These are phyloP conservation scores for Arabidopsis arenosa DNA, from an alignment of 345 rosid genomes.

Conservation along the genomic window DNA sequence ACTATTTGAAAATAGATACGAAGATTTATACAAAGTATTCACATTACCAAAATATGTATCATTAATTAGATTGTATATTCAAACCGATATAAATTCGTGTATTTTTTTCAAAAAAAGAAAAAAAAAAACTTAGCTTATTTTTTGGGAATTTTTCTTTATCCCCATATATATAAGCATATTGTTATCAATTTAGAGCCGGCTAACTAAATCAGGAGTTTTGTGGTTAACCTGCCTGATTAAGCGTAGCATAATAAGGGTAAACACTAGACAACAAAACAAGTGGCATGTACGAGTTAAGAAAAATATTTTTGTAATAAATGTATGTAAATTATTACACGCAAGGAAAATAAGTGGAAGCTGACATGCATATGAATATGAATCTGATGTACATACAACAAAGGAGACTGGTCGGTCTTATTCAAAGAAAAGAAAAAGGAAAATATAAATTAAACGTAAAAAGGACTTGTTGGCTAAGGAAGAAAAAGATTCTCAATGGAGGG, in stretches of 20 bases:
- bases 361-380: constrained; percentile 15
- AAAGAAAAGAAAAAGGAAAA: constrained; percentile 2
- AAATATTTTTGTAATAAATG: not conserved
- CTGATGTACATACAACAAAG: constrained; percentile 3
- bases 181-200: not conserved
- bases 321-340: constrained; percentile 27
- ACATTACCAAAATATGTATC: no score
- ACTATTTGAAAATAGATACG: not conserved
- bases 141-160: no score
- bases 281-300: not conserved
- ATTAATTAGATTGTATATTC: no score
- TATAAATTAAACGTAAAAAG: constrained; percentile 11
- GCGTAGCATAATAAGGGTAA: not conserved
- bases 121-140: no score
- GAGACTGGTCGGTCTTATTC: constrained; percentile 26
- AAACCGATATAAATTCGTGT: no score
- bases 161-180: not conserved
- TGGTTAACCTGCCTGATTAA: not conserved
- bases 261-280: not conserved
- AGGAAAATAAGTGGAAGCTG: constrained; percentile 36
- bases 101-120: no score
- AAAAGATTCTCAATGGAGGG: constrained; percentile 39
- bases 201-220: not conserved
- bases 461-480: constrained; percentile 37
- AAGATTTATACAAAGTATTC: not conserved